Conservation (phyloP, 1,284 basidiomycete genomes). For the Cronartium ribicola region DNA sequence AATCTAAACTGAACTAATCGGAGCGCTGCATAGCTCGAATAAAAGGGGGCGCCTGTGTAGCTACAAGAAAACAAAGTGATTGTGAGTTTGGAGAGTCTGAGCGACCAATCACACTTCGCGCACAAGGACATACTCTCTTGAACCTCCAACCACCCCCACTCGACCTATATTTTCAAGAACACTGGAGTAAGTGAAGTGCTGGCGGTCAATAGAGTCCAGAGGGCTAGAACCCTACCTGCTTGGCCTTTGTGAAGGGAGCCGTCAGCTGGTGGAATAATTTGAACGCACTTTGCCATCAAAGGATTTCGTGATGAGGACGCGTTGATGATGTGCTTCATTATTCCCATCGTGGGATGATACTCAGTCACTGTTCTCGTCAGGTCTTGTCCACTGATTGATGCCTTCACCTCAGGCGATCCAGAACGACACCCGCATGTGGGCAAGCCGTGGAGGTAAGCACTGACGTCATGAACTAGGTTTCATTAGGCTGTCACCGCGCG, state of each 20-base stretch:
- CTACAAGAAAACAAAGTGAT: slow-evolving; percentile 45
- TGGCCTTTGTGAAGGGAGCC: slow-evolving; percentile 89
- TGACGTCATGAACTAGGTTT: too few relatives aligned
- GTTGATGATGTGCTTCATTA: too few relatives aligned
- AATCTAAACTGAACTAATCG: slow-evolving; percentile 61
- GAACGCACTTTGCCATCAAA: background rate
- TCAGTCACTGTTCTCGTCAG: too few relatives aligned
- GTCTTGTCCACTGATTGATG: too few relatives aligned
- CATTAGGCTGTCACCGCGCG: too few relatives aligned
- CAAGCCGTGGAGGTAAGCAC: too few relatives aligned
- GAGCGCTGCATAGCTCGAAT: slow-evolving; percentile 79
- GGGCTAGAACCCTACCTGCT: slow-evolving; percentile 61
- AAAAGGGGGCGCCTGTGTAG: slow-evolving; percentile 95
- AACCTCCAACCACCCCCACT: slow-evolving; percentile 88
- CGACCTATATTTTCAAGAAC: slow-evolving; percentile 57
- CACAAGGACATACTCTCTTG: slow-evolving; percentile 63
- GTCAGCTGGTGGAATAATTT: slow-evolving; percentile 73
- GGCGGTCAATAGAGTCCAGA: background rate
- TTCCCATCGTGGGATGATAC: too few relatives aligned
- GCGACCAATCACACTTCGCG: too few relatives aligned
- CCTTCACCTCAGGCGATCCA: too few relatives aligned
- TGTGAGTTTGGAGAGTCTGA: too few relatives aligned
- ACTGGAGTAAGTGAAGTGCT: background rate
- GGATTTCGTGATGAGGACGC: too few relatives aligned
- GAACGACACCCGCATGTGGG: too few relatives aligned